Conservation (phyloP, 2,329 filamentous ascomycete species). For the Cryphonectria naterciae region DNA sequence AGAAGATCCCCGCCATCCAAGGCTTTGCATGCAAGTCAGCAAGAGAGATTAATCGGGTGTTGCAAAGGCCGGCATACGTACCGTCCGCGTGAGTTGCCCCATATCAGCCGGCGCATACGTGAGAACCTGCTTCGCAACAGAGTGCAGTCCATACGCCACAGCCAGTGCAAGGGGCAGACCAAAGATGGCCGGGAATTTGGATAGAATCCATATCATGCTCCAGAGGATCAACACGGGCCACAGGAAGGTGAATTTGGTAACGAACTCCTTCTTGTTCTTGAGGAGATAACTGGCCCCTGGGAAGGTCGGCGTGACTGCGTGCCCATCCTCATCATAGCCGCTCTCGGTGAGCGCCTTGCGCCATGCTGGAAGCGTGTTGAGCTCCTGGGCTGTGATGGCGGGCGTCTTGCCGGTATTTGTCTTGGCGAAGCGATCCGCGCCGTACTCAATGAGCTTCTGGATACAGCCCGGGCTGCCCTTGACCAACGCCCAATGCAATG, state of each 20-base stretch:
- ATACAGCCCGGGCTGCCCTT: slow-evolving; percentile 90
- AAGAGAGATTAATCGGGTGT: slow-evolving; percentile 28
- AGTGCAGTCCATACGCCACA: slow-evolving; percentile 73
- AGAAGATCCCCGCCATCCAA: slow-evolving; percentile 92
- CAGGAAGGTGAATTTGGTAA: slow-evolving; percentile 85
- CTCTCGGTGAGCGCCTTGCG: slow-evolving; percentile 80
- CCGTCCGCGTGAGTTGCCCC: slow-evolving; percentile 86
- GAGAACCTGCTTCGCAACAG: slow-evolving; percentile 75
- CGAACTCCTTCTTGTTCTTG: slow-evolving; percentile 76
- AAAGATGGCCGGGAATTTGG: slow-evolving; percentile 73
- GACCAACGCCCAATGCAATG: slow-evolving; percentile 94
- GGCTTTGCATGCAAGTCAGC: slow-evolving; percentile 58
- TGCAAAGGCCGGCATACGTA: slow-evolving; percentile 46
- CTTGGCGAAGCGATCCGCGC: slow-evolving; percentile 88
- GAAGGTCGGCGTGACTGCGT: slow-evolving; percentile 69
- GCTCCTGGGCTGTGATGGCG: slow-evolving; percentile 80
- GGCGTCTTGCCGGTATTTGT: slow-evolving; percentile 92
- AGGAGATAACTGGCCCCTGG: slow-evolving; percentile 73
- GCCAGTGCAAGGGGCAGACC: slow-evolving; percentile 74
- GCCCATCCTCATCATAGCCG: slow-evolving; percentile 81
- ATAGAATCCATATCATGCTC: slow-evolving; percentile 70
- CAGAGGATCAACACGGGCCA: slow-evolving; percentile 83
- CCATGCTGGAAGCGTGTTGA: slow-evolving; percentile 85
- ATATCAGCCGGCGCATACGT: slow-evolving; percentile 86
- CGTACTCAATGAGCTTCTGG: slow-evolving; percentile 93